A percentile compares a stretch with the other conserved stretches of the same genome.
These are phyloP conservation scores for Sporothrix dimorphospora DNA, from an alignment of 2,329 filamentous ascomycete genomes.

Conservation along the genomic window DNA sequence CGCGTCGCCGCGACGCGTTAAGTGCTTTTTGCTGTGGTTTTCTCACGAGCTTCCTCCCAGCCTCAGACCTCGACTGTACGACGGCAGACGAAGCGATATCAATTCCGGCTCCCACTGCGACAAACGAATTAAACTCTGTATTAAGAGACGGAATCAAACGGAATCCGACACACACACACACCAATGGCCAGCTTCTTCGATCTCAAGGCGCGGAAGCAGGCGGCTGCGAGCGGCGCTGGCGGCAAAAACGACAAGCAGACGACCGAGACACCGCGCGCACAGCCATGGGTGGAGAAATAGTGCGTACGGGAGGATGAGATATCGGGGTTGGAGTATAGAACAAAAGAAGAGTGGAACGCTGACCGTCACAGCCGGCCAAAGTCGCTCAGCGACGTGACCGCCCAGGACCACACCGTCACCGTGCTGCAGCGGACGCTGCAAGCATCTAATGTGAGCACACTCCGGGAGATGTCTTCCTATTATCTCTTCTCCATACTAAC, in stretches of 20 bases:
- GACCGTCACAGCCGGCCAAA: constrained; percentile 77
- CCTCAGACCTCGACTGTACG: neutral
- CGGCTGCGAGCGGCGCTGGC: constrained; percentile 65
- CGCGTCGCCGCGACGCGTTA: constrained; percentile 33
- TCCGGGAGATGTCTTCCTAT: neutral
- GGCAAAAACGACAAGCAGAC: constrained; percentile 66
- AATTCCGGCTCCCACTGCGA: too few species aligned
- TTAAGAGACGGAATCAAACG: too few species aligned
- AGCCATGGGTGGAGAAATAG: constrained; percentile 99
- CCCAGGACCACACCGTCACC: constrained; percentile 95
- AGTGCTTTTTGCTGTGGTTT: constrained; percentile 29
- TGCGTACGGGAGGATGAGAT: constrained; percentile 48
- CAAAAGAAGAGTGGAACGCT: constrained; percentile 32
- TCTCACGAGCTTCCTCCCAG: constrained; percentile 11
- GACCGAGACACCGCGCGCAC: constrained; percentile 67
- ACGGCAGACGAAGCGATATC: neutral
- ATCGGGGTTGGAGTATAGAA: neutral
- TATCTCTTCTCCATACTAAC: neutral
- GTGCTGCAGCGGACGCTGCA: constrained; percentile 91
- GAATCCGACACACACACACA: too few species aligned
- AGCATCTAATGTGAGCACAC: constrained; percentile 75
- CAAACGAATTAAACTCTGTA: too few species aligned
- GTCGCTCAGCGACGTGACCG: constrained; percentile 89
- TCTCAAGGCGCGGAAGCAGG: constrained; percentile 85
- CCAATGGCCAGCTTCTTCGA: constrained; percentile 92